Evolutionary conservation across 805 yeast species (phyloP).

Genomic region (Candida maltosa): DNA sequence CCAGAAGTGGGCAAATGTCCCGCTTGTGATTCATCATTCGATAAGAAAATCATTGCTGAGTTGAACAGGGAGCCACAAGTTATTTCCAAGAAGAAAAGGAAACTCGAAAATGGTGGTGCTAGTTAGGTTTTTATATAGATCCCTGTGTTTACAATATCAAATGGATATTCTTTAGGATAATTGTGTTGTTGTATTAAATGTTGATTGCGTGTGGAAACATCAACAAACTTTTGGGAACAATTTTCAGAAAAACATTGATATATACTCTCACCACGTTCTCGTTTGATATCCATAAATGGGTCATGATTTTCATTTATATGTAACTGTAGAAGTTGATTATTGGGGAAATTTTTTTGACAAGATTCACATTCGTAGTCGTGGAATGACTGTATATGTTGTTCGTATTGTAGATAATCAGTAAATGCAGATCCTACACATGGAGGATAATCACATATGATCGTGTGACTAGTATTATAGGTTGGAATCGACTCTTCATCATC

Average conservation of each 20-base stretch:
- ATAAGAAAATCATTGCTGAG: slow-evolving; percentile 54
- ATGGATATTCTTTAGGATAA: slow-evolving; percentile 38
- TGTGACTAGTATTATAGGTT: too few relatives aligned
- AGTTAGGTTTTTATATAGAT: too few relatives aligned
- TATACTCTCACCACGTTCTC: slow-evolving; percentile 37
- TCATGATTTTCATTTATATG: slow-evolving; percentile 55
- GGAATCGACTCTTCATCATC: too few relatives aligned
- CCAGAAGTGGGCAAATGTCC: slow-evolving; percentile 76
- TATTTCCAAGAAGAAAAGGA: slow-evolving; percentile 25
- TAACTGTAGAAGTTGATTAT: slow-evolving; percentile 36
- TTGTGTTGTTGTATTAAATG: slow-evolving; percentile 52
- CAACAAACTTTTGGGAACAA: slow-evolving; percentile 39
- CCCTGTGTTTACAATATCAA: slow-evolving; percentile 26
- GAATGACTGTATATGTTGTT: slow-evolving; percentile 18
- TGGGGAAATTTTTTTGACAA: slow-evolving; percentile 43
- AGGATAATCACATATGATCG: slow-evolving; percentile 7
- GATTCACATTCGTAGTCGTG: slow-evolving; percentile 32
- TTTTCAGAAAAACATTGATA: slow-evolving; percentile 39
- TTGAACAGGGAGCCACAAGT: slow-evolving; percentile 62
- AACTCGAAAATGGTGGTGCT: slow-evolving; percentile 1
- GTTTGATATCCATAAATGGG: slow-evolving; percentile 37
- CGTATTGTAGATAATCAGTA: slow-evolving; percentile 15
- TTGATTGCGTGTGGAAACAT: slow-evolving; percentile 37
- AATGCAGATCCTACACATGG: slow-evolving; percentile 9
- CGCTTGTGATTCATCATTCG: slow-evolving; percentile 79